Conservation (phyloP, 2,329 filamentous ascomycete species). For the Salinomyces thailandicus region DNA sequence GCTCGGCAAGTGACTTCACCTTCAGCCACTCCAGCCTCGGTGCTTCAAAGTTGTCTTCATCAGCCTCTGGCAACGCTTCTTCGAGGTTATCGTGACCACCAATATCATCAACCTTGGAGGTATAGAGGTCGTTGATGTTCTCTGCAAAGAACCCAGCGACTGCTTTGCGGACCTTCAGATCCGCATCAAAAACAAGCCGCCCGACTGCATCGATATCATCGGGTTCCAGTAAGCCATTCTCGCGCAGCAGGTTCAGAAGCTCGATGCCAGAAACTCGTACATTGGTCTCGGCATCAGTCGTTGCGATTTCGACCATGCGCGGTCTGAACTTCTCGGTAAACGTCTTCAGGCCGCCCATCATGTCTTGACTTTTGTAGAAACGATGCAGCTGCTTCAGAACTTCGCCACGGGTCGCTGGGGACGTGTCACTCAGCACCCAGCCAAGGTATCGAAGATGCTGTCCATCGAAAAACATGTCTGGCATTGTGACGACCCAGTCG, state of each 20-base stretch:
- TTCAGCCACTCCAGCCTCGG: conserved; percentile 80
- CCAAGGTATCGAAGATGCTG: conserved; percentile 86
- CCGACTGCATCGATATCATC: conserved; percentile 84
- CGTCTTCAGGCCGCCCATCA: conserved; percentile 64
- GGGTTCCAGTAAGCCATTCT: conserved; percentile 78
- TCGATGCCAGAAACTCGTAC: conserved; percentile 74
- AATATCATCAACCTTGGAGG: conserved; percentile 70
- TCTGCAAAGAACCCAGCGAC: conserved; percentile 85
- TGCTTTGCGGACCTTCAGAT: conserved; percentile 73
- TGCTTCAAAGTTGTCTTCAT: conserved; percentile 49
- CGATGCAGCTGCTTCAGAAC: conserved; percentile 72
- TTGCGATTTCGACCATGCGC: conserved; percentile 86
- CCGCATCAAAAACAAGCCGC: conserved; percentile 78
- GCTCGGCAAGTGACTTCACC: conserved; percentile 80
- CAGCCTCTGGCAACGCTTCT: conserved; percentile 62
- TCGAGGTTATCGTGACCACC: conserved; percentile 68
- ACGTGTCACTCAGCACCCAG: conserved; percentile 83
- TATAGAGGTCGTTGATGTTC: conserved; percentile 72
- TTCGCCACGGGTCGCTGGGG: conserved; percentile 65
- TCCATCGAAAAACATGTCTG: conserved; percentile 82
- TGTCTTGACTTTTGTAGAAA: conserved; percentile 70
- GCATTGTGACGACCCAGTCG: conserved; percentile 75
- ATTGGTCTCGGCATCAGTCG: conserved; percentile 66
- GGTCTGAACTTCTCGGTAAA: conserved; percentile 88
- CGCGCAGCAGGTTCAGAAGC: conserved; percentile 69